phyloP scores from a whole-genome alignment of 2,329 filamentous ascomycete genomes.

The Didymella exigua region DNA sequence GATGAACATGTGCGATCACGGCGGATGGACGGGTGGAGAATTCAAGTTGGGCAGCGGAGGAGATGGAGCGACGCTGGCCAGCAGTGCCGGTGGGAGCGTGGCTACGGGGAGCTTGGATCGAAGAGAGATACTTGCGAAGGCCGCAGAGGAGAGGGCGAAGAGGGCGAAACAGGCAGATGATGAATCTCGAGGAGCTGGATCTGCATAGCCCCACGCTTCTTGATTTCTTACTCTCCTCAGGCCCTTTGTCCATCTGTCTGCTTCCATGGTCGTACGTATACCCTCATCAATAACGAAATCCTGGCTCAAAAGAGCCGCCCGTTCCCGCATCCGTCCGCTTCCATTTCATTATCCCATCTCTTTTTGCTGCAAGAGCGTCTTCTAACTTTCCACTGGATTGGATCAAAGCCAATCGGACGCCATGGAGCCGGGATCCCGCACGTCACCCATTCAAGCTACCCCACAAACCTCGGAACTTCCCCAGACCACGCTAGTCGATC shows the following conservation, averaged over 20 bases:
- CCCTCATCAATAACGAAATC: not conserved
- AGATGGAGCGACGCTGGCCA: conserved; percentile 24
- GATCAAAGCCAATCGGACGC: conserved; percentile 10
- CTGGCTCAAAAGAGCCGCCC: not conserved
- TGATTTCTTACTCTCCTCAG: no score
- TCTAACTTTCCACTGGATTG: not conserved
- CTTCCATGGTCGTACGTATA: conserved; percentile 4
- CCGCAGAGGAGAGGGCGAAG: conserved; percentile 70
- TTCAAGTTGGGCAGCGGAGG: conserved; percentile 42
- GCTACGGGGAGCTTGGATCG: conserved; percentile 62
- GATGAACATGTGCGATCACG: conserved; percentile 46
- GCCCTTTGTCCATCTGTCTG: not conserved
- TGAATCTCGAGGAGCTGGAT: conserved; percentile 35
- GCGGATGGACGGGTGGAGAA: conserved; percentile 52
- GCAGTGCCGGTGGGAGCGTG: conserved; percentile 32
- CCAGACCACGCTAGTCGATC: conserved; percentile 16
- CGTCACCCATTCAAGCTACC: conserved; percentile 12
- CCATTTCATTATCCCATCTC: not conserved
- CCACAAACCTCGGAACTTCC: conserved; percentile 19
- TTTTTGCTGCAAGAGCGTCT: not conserved
- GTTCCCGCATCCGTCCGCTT: not conserved
- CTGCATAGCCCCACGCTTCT: not conserved
- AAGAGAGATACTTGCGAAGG: conserved; percentile 75
- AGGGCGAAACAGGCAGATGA: conserved; percentile 55
- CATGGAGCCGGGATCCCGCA: not conserved